Evolutionary conservation across 768 basidiomycete species (phyloP), one percentile per base, ranked within the genome.

Genomic region (Megacollybia marginata): DNA sequence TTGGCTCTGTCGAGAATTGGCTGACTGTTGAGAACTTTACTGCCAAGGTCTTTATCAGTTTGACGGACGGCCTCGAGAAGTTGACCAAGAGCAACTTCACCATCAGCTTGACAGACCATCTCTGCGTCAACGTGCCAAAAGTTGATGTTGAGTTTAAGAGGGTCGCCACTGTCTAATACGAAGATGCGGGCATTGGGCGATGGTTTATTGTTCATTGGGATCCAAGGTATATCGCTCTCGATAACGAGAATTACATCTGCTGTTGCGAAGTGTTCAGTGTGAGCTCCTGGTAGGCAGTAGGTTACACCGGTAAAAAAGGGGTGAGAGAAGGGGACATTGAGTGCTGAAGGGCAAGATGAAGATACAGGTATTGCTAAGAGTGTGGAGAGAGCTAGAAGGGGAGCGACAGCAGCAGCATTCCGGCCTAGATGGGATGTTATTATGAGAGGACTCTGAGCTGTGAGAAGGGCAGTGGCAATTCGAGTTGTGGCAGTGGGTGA

Each of bases 151-250:
- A 60, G 67, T 62, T 76, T 81, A 6, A 88, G 68, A 1, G 83
- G 82, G 51, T 88, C 82, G 0, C 73, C 82, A 16, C 73, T 66
- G 56, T 85, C 83, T 13, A 87, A 57, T 15, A 85, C 65, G 55
- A 83, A 85, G 1, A 86, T 70, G 28, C 70, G 65, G 0, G 82
- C 75, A 3, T 64, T 60, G 0, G 62, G 52, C 4, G 35, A 57
- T 0, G 83, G 81, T 3, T 61, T 65, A 33, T 73, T 72, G 48
- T 74, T 69, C 42, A 59, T 66, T 1, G 78, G 73, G 23, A 83
- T 78, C 81, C 84, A 88, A 0, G 85, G 81, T 0, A 85, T 65
- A 52, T 83, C 82, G 8, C 69, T 71, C 50, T 88, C 85, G n/a
- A 88, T 52, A 15, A 85, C 65, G 9, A 88, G 63, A 15, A 88